Evolutionary conservation across 495 filamentous ascomycete genomes (phyloP), one percentile per base, ranked within the genome.

Genomic region (Cladorrhinum samala): DNA sequence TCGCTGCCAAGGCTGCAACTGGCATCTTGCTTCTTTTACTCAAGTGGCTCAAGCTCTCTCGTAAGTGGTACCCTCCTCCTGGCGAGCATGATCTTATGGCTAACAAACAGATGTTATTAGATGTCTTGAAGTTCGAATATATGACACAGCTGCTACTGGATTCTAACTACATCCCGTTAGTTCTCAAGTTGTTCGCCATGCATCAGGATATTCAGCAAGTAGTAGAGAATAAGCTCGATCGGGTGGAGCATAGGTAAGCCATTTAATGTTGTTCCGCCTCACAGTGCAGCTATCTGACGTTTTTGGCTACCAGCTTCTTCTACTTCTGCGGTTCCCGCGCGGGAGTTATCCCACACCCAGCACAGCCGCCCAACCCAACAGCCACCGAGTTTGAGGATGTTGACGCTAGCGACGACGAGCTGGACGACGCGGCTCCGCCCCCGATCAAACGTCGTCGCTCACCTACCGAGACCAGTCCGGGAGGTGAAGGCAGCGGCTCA

Each of bases 11-110:
- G 69, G 92, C 91, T 2, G 84, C 95, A 6, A 92, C 89, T 33
- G 91, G 86, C 0, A 84, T 90, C 53, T 68, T 97, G 40, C 69
- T 97, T 27, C 79, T 95, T 23, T 65, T 98, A 20, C 67, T 97
- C 49, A 97, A 96, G 71, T 98, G 93, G 93, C 89, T 97, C 64
- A 94, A 96, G 67, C 75, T 92, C 56, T 95, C 89, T 54, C 92
- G 91, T 95, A 72, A 72, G 88, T 74, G n/a, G n/a, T 33, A 33
- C 11, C 27, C 5, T 33, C 27, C 5, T n/a, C n/a, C n/a, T n/a
- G n/a, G n/a, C n/a, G n/a, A n/a, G n/a, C n/a, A n/a, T n/a, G n/a
- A n/a, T n/a, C n/a, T n/a, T n/a, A n/a, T n/a, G n/a, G n/a, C n/a
- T n/a, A n/a, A n/a, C n/a, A n/a, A n/a, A n/a, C n/a, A n/a, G n/a